Evolutionary conservation across 2,329 filamentous ascomycete genomes (phyloP), one percentile per base, ranked within the genome.

Genomic region (Claviceps maximensis): DNA sequence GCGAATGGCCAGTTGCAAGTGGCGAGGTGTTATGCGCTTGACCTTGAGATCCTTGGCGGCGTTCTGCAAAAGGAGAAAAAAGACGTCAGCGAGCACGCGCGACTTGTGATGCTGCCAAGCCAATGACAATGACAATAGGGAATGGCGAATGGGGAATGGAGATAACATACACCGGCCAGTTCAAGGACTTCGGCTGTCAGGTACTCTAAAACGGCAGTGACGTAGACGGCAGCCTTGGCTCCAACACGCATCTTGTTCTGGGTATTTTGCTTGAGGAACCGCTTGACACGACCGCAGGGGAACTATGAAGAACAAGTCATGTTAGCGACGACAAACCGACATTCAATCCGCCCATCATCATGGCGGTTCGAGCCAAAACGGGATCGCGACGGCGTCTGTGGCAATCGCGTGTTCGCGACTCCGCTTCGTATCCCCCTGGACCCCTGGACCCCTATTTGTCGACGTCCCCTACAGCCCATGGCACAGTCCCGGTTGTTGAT

Each of bases 171-270:
- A 71, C 93, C 93, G 69, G 93, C 93, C 60, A 98, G 79, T 73
- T 98, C 93, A 64, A 98, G 86, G 47, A 98, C 91, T 82, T 98
- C 91, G 59, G 91, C 91, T 56, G 93, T 96, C 61, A 98, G 78
- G 70, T 98, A 98, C 76, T 98, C 93, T 59, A 98, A 86, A 54
- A 98, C 93, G 45, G 93, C 93, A 49, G 93, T 97, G 58, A 97
- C 89, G 69, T 98, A 98, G 64, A 98, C 93, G 60, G 93, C 90
- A 59, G 93, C 93, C 79, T 97, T 97, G 67, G 91, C 93, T 64
- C 93, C 93, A 61, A 98, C 94, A 73, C 93, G 91, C 88, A 96
- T 97, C 79, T 97, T 97, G 76, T 96, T 94, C 70, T 97, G 93
- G 49, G 93, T 97, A 76, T 96, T 96, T 72, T 89, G 89, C 82